Evolutionary conservation across 257 asterid genomes (phyloP), one percentile per base, ranked within the genome.

Genomic region (Vinca minor): DNA sequence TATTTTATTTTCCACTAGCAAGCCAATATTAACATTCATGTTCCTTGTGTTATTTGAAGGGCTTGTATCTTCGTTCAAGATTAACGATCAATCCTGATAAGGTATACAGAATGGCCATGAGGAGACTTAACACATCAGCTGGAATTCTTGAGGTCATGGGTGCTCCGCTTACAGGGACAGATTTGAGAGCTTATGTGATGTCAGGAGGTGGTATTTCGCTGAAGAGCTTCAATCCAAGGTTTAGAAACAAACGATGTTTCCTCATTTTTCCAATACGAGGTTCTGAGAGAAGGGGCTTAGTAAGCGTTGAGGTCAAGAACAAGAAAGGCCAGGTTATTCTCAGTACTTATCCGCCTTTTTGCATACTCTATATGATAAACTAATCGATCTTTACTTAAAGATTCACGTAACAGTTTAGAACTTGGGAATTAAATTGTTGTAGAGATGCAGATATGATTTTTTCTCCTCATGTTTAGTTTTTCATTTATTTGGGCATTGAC

Each of bases 91-190:
- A 81, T 52, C 89, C 86, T 10, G 83, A 81, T 69, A 79, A 79
- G 71, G 85, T 81, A 28, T 84, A 84, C 44, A 74, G 89, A 71
- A 78, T 78, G 73, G 83, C 87, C 63, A 84, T 81, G 84, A 78
- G 85, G 65, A 81, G 58, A 82, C 85, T 89, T 59, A 89, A 89
- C 62, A 93, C 96, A 38, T 86, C 95, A 1, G 98, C 98, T 69
- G 86, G 94, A 61, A 87, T 89, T 71, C 97, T 93, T 50, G 98
- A 93, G 82, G 91, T 87, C 49, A 93, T 93, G 98, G 98, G 98
- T 29, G 97, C 98, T 28, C 98, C 98, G 65, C 89, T 93, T 63
- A 75, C 96, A 0, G 98, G 98, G 49, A 87, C 98, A 14, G 97
- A 89, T 69, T 72, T 93, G 79, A 82, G 97, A 74, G 98, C 98